These are phyloP conservation scores for Endogone sp. DNA, from an alignment of 192 early-diverging fungal species.

Conservation along the genomic window DNA sequence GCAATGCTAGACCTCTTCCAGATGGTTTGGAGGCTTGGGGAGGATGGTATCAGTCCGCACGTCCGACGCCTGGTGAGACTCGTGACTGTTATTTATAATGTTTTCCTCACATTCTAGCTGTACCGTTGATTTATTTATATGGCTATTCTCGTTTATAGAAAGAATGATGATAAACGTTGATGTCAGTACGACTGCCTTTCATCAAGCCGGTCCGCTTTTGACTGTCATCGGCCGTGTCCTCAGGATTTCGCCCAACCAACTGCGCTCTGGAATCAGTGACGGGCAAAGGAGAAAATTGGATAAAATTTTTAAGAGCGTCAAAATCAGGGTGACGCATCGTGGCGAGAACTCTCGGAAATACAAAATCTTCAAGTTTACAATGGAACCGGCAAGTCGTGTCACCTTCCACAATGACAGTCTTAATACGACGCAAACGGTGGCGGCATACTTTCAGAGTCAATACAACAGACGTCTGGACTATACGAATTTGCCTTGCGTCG, in stretches of 20 bases:
- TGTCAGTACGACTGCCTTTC: slow-evolving; percentile 66
- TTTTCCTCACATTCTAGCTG: neutral
- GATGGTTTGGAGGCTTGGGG: slow-evolving; percentile 90
- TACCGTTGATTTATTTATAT: neutral
- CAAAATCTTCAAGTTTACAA: slow-evolving; percentile 65
- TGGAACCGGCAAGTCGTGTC: too few species aligned
- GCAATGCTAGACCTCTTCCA: slow-evolving; percentile 36
- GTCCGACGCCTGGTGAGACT: slow-evolving; percentile 62
- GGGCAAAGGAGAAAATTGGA: slow-evolving; percentile 44
- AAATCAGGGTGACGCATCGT: slow-evolving; percentile 55
- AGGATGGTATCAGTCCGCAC: slow-evolving; percentile 87
- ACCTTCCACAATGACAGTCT: slow-evolving; percentile 69
- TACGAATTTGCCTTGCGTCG: slow-evolving; percentile 79
- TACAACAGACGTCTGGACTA: slow-evolving; percentile 71
- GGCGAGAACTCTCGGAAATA: slow-evolving; percentile 70
- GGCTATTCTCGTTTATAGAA: slow-evolving; percentile 12
- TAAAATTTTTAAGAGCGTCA: slow-evolving; percentile 46
- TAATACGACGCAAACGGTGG: slow-evolving; percentile 58
- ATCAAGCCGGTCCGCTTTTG: slow-evolving; percentile 60
- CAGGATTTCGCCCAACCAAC: slow-evolving; percentile 36
- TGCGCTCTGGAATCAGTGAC: slow-evolving; percentile 41
- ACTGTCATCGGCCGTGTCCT: slow-evolving; percentile 70
- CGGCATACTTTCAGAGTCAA: slow-evolving; percentile 70
- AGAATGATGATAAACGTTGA: slow-evolving; percentile 74
- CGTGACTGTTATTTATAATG: neutral